Conservation (phyloP, 768 basidiomycete genomes). For the Glaciozyma antarctica region DNA sequence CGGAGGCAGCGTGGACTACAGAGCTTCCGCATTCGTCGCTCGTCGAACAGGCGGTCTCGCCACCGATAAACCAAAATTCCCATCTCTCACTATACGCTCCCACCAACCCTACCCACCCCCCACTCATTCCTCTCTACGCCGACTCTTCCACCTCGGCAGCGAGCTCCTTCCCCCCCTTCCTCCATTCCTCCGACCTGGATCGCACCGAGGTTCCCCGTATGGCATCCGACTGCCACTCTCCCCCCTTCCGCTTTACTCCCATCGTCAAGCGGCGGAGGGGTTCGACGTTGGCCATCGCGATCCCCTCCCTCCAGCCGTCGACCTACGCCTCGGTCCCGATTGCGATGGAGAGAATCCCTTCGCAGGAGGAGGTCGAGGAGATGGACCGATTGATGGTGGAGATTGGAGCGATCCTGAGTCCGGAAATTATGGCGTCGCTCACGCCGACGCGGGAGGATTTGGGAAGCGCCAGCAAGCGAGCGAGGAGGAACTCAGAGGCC, state of each 20-base stretch:
- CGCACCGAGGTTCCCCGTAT: no score
- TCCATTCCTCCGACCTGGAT: neutral
- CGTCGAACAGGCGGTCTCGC: neutral
- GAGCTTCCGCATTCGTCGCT: slow-evolving; percentile 17
- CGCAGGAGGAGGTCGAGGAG: neutral
- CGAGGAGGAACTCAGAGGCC: slow-evolving; percentile 9
- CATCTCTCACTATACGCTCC: neutral
- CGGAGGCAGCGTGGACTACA: slow-evolving; percentile 2
- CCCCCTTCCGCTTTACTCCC: no score
- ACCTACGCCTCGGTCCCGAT: no score
- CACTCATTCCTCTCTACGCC: neutral
- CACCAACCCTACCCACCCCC: neutral
- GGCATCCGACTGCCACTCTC: no score
- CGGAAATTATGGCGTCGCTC: neutral
- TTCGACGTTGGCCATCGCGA: neutral
- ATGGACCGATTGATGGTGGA: neutral
- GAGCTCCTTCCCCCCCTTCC: neutral
- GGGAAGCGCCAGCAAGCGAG: slow-evolving; percentile 17
- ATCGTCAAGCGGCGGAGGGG: no score
- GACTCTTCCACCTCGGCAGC: neutral
- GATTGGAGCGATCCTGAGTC: neutral
- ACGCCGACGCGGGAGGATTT: neutral
- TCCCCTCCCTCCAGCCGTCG: neutral
- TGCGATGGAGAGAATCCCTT: no score
- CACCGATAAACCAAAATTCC: neutral